Evolutionary conservation across 192 early-diverging fungal species (phyloP).

Genomic region (Backusella tarrabulga): DNA sequence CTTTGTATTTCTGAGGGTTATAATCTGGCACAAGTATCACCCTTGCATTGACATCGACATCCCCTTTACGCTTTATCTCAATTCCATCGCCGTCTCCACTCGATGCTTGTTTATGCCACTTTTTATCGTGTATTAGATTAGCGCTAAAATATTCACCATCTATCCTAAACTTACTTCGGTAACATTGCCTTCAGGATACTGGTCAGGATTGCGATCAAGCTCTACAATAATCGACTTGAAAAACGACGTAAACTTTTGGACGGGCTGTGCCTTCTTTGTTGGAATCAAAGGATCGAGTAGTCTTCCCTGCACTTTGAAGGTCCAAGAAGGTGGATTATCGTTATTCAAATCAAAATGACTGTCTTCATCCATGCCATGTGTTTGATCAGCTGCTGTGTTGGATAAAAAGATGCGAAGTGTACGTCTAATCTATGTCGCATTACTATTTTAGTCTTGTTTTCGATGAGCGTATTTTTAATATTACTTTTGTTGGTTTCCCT

Average conservation of each 20-base stretch:
- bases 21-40: slow-evolving; percentile 81
- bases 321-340: slow-evolving; percentile 79
- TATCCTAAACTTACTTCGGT: slow-evolving; percentile 38
- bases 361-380: slow-evolving; percentile 40
- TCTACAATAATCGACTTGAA: slow-evolving; percentile 83
- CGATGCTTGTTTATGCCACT: slow-evolving; percentile 55
- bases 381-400: slow-evolving; percentile 82
- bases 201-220: slow-evolving; percentile 71
- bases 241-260: slow-evolving; percentile 85
- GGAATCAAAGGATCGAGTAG: slow-evolving; percentile 69
- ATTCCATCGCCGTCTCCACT: slow-evolving; percentile 76
- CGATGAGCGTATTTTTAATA: neutral
- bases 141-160: neutral
- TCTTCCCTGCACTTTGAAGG: slow-evolving; percentile 85
- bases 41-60: slow-evolving; percentile 75
- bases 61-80: slow-evolving; percentile 91
- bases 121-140: no score
- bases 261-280: slow-evolving; percentile 58
- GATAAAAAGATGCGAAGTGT: slow-evolving; percentile 90
- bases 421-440: slow-evolving; percentile 57
- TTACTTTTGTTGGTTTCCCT: slow-evolving; percentile 69
- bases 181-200: slow-evolving; percentile 78
- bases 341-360: slow-evolving; percentile 45
- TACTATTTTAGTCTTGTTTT: neutral
- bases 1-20: slow-evolving; percentile 78